These are phyloP conservation scores for Eragrostis nindensis DNA, from an alignment of 176 grass and related monocot species.

Conservation along the genomic window DNA sequence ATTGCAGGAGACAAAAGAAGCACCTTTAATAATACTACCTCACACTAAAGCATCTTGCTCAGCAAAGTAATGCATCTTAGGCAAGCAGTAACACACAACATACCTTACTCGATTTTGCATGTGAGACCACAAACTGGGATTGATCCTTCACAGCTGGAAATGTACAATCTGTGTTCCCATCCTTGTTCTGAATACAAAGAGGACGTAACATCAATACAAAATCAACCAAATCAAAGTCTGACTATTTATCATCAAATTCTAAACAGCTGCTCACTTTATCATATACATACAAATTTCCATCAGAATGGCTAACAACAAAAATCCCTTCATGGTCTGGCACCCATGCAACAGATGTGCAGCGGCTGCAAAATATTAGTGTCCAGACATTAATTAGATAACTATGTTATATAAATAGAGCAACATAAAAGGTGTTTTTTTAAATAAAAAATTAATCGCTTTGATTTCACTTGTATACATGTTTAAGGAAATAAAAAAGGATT, in stretches of 20 bases:
- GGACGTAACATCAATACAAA: conserved; percentile 33
- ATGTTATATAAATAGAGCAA: conserved; percentile 18
- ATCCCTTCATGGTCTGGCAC: conserved; percentile 73
- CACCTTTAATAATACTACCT: background rate
- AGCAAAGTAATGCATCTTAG: conserved; percentile 32
- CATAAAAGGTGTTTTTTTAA: conserved; percentile 12
- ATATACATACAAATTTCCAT: conserved; percentile 97
- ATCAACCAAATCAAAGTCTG: conserved; percentile 25
- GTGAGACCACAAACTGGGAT: conserved; percentile 63
- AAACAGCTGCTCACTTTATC: conserved; percentile 77
- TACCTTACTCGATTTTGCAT: conserved; percentile 99
- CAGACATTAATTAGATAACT: background rate
- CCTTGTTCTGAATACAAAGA: conserved; percentile 67
- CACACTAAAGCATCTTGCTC: conserved; percentile 5
- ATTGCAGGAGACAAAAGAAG: background rate
- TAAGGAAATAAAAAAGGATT: no score
- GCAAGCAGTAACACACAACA: conserved; percentile 20
- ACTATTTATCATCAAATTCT: conserved; percentile 6
- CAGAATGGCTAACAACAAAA: conserved; percentile 88
- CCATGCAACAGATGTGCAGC: conserved; percentile 89
- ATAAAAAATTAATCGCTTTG: no score
- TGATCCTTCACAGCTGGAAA: conserved; percentile 88
- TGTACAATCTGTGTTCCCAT: conserved; percentile 78
- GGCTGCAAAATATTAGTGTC: conserved; percentile 57
- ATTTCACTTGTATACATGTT: no score